A percentile compares a stretch with the other conserved stretches of the same genome.
phyloP scores from a whole-genome alignment of 2,329 filamentous ascomycete genomes.

The Ophiostoma australiae region DNA sequence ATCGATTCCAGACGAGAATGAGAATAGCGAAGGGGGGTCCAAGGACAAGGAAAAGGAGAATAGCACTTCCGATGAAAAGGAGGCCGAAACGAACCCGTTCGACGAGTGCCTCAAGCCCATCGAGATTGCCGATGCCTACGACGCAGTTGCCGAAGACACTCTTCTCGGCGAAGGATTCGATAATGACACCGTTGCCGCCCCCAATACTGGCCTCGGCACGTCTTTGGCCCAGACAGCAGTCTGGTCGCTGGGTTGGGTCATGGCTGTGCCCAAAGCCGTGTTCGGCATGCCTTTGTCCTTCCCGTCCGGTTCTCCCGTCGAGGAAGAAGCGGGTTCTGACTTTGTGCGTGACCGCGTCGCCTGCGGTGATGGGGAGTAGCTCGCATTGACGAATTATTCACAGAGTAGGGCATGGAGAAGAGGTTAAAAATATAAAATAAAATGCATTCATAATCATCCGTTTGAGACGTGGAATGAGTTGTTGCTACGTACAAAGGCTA shows the following conservation, averaged over 20 bases:
- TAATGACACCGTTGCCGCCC: not conserved
- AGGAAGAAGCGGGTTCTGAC: not conserved
- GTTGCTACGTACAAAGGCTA: not conserved
- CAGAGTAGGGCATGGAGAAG: too few species aligned
- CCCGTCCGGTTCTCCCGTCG: not conserved
- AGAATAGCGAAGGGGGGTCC: not conserved
- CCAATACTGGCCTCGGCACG: not conserved
- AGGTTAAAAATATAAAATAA: not conserved
- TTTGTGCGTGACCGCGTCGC: not conserved
- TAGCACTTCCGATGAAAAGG: not conserved
- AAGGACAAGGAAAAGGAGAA: not conserved
- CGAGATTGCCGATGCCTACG: not conserved
- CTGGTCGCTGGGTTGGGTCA: not conserved
- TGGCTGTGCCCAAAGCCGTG: constrained; percentile 2
- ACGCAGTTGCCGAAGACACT: not conserved
- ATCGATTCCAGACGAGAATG: not conserved
- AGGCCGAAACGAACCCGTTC: not conserved
- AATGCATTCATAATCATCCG: not conserved
- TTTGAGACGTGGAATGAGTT: not conserved
- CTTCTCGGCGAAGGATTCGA: not conserved
- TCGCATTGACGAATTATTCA: not conserved
- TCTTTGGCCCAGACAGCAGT: not conserved
- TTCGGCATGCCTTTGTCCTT: not conserved
- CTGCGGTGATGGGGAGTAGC: not conserved
- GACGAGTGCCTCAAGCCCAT: not conserved